Evolutionary conservation across 306 rosid genomes (phyloP), one percentile per base, ranked within the genome.

Genomic region (Fagus sylvatica): DNA sequence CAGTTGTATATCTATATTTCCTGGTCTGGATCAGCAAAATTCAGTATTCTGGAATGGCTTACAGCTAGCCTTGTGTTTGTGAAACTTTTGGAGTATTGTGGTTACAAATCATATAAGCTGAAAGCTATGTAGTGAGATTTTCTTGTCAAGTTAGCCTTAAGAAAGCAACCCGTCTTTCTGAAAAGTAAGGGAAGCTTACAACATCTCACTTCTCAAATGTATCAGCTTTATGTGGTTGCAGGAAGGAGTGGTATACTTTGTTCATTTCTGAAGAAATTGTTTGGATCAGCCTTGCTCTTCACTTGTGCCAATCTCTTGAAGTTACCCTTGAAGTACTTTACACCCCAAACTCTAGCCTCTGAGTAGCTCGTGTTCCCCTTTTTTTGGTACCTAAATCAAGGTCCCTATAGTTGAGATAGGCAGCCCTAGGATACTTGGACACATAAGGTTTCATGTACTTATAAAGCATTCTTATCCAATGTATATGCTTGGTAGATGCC

Each of bases 161-260:
- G 28, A 22, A 22, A 22, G 28, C 28, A 22, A 22, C 28, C 28
- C 28, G 28, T 22, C 28, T 22, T 22, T 22, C 28, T 22, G 28
- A 22, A 22, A 22, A 22, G 28, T 22, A 22, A 22, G 28, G 28
- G 28, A 22, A 22, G 28, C 28, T 22, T 22, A 22, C 28, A 22
- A 22, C 28, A 22, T 22, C 28, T 22, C 28, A 22, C 28, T 22
- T 22, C 28, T 22, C 28, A 22, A 22, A 22, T 22, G 28, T 22
- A 22, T 22, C 28, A 22, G 28, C 28, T 22, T 22, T 22, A 22
- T 22, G 28, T 22, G 28, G 28, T 22, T 22, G 28, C 28, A 22
- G 81, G 88, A 48, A 92, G 87, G n/a, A 94, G 88, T 51, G 97
- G 98, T 33, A 94, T 94, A 73, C 97, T 94, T 69, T 92, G 98